phyloP scores from a whole-genome alignment of 202 grass and related monocot species.

The Schoenoplectus triqueter region DNA sequence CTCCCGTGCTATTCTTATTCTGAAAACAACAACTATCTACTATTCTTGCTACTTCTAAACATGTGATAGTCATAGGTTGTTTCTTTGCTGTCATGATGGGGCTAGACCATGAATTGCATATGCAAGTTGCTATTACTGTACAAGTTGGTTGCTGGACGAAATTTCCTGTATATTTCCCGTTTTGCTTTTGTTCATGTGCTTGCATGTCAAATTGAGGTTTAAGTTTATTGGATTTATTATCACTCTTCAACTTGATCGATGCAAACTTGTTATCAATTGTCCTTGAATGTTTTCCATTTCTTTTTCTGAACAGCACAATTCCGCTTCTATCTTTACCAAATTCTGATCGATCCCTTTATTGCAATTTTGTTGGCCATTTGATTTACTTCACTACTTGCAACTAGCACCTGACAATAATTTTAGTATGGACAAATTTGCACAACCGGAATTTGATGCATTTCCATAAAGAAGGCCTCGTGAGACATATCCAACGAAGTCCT shows the following conservation, averaged over 20 bases:
- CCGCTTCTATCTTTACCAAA: background rate
- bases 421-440: background rate
- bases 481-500: too few relatives aligned
- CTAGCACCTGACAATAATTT: conserved; percentile 8
- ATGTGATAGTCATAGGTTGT: background rate
- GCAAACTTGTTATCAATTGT: background rate
- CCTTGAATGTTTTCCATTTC: background rate
- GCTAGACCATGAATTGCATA: background rate
- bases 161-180: background rate
- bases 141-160: background rate
- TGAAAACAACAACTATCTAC: too few relatives aligned
- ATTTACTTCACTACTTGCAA: conserved; percentile 7
- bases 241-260: background rate
- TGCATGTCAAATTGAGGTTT: conserved; percentile 9
- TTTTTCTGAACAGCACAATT: background rate
- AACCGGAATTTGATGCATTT: background rate
- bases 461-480: too few relatives aligned
- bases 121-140: background rate
- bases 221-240: background rate
- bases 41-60: too few relatives aligned
- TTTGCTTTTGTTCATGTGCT: background rate
- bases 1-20: too few relatives aligned
- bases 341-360: background rate
- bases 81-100: conserved; percentile 18
- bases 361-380: background rate